These are phyloP conservation scores for Fusarium sp. DNA, from an alignment of 2,329 filamentous ascomycete genomes.

Conservation along the genomic window DNA sequence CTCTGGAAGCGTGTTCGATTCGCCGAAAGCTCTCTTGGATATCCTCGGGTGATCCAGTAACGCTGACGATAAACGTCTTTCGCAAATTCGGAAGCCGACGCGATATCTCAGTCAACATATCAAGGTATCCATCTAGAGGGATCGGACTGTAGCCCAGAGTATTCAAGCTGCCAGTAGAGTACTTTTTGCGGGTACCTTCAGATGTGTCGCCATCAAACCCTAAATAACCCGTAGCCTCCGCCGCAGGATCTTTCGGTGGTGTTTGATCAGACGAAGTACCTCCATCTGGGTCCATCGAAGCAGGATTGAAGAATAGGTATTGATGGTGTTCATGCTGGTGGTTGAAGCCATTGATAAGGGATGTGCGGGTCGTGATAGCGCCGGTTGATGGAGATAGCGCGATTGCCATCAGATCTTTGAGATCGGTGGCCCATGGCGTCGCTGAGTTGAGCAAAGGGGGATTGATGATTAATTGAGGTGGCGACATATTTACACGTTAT, in stretches of 20 bases:
- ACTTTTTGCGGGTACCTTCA: neutral
- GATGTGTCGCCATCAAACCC: neutral
- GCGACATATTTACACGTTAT: slow-evolving; percentile 23
- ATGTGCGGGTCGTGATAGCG: slow-evolving; percentile 79
- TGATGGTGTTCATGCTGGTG: slow-evolving; percentile 71
- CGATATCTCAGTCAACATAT: slow-evolving; percentile 62
- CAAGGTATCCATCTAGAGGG: slow-evolving; percentile 68
- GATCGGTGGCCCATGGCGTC: slow-evolving; percentile 78
- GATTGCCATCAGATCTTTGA: slow-evolving; percentile 69
- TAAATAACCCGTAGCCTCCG: slow-evolving; percentile 9
- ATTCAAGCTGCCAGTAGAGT: slow-evolving; percentile 66
- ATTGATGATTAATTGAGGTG: slow-evolving; percentile 58
- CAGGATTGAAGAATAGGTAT: slow-evolving; percentile 71
- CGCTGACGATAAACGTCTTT: slow-evolving; percentile 76
- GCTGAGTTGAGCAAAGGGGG: slow-evolving; percentile 80
- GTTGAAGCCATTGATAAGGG: slow-evolving; percentile 71
- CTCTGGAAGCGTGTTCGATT: slow-evolving; percentile 54
- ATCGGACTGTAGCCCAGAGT: slow-evolving; percentile 79
- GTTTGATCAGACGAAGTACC: slow-evolving; percentile 33
- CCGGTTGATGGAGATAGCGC: slow-evolving; percentile 73
- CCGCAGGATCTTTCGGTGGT: slow-evolving; percentile 35
- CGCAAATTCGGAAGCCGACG: slow-evolving; percentile 17
- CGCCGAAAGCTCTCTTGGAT: slow-evolving; percentile 66
- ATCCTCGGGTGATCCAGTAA: slow-evolving; percentile 72
- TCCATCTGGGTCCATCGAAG: slow-evolving; percentile 40